Conservation (phyloP, 1,139 yeast genomes). For the Blastobotrys apis region DNA sequence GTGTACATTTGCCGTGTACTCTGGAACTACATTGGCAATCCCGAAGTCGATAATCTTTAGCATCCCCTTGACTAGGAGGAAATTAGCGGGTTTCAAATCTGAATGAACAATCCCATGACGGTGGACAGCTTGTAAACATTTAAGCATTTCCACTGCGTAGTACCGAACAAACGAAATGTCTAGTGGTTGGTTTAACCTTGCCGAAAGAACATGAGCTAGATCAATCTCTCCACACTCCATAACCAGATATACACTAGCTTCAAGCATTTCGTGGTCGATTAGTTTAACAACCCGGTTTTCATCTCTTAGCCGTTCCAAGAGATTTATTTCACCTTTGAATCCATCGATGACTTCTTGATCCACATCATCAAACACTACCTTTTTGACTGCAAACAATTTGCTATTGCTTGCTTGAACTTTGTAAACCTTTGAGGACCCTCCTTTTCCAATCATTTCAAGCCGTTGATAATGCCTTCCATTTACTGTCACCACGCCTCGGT, state of each 20-base stretch:
- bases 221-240: conserved; percentile 98
- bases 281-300: conserved; percentile 74
- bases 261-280: conserved; percentile 66
- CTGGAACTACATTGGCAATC: conserved; percentile 91
- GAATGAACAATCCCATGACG: conserved; percentile 86
- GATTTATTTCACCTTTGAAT: conserved; percentile 85
- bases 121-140: conserved; percentile 86
- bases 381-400: conserved; percentile 71
- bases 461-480: conserved; percentile 68
- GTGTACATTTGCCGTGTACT: conserved; percentile 84
- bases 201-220: conserved; percentile 73
- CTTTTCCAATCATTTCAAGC: conserved; percentile 77
- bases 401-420: conserved; percentile 58
- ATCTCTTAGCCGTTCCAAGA: conserved; percentile 55
- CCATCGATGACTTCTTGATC: conserved; percentile 71
- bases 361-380: conserved; percentile 67
- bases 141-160: conserved; percentile 73
- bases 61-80: conserved; percentile 77
- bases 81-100: conserved; percentile 93
- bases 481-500: conserved; percentile 34
- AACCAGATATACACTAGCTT: conserved; percentile 62
- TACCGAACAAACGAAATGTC: conserved; percentile 78
- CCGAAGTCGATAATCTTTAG: conserved; percentile 93
- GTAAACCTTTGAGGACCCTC: conserved; percentile 92
- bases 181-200: conserved; percentile 49